phyloP scores from a whole-genome alignment of 495 filamentous ascomycete species.

The Penicillium canariense region DNA sequence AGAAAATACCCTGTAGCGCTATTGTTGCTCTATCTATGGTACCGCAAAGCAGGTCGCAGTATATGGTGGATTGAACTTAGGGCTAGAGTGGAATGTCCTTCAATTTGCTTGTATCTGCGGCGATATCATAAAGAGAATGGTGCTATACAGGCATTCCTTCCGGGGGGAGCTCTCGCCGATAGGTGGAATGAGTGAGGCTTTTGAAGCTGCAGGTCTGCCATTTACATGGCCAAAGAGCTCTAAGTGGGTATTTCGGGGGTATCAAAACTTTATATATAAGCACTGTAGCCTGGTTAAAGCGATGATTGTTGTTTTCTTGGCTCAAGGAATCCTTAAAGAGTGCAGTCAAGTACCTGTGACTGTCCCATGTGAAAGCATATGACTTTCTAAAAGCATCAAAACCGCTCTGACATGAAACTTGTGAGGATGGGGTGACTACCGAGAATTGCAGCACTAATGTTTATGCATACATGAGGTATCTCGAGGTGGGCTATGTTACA shows the following conservation, averaged over 20 bases:
- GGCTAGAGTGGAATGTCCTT: constrained; percentile 42
- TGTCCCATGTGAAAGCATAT: too few relatives aligned
- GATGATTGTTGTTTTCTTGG: not conserved
- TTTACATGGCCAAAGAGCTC: not conserved
- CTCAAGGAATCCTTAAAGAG: not conserved
- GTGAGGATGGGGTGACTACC: too few relatives aligned
- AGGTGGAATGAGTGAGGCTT: constrained; percentile 17
- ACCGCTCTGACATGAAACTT: too few relatives aligned
- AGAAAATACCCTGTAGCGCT: constrained; percentile 41
- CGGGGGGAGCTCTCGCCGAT: constrained; percentile 14
- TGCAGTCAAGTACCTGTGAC: not conserved
- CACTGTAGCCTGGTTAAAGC: not conserved
- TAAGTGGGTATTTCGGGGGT: not conserved
- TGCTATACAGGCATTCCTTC: constrained; percentile 28
- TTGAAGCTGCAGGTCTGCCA: too few relatives aligned
- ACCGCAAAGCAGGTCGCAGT: constrained; percentile 34
- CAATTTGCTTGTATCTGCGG: constrained; percentile 42
- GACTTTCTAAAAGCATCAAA: too few relatives aligned
- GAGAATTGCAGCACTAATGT: too few relatives aligned
- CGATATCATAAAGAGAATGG: constrained; percentile 21
- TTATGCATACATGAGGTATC: too few relatives aligned
- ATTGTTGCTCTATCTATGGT: constrained; percentile 49
- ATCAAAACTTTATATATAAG: not conserved
- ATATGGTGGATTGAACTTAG: constrained; percentile 46
- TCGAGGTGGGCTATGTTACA: too few relatives aligned